Conservation (phyloP, 1,139 yeast genomes). For the Hyphopichia burtonii region DNA sequence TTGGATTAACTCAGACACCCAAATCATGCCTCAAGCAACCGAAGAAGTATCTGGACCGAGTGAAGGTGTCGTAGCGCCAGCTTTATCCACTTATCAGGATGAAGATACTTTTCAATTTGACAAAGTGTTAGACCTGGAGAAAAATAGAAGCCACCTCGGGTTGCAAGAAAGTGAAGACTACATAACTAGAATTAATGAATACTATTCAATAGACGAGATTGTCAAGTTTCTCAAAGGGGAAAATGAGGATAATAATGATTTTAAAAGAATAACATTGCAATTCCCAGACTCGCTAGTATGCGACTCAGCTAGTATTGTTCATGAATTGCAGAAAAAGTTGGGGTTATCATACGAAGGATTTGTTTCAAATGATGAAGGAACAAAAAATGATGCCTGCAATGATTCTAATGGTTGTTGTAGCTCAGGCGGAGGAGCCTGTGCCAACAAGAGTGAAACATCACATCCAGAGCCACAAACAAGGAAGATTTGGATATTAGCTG, state of each 20-base stretch:
- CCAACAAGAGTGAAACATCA: background rate
- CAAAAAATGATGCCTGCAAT: background rate
- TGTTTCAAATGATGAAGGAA: background rate
- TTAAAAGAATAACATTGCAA: constrained; percentile 69
- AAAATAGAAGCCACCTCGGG: constrained; percentile 32
- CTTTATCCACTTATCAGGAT: constrained; percentile 60
- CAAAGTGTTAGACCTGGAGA: constrained; percentile 26
- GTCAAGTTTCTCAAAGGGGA: constrained; percentile 28
- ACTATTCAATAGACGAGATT: constrained; percentile 53
- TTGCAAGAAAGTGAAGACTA: constrained; percentile 24
- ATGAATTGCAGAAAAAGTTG: constrained; percentile 39
- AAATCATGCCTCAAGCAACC: background rate
- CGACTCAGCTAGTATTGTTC: constrained; percentile 74
- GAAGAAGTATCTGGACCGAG: background rate
- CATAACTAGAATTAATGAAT: constrained; percentile 34
- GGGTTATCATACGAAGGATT: constrained; percentile 5
- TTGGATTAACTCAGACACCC: background rate
- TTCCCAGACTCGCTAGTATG: constrained; percentile 81
- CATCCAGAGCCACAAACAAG: constrained; percentile 11
- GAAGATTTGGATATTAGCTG: constrained; percentile 78
- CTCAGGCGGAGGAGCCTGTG: background rate
- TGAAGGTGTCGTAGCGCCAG: constrained; percentile 43
- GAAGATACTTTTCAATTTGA: constrained; percentile 49
- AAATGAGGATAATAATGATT: constrained; percentile 16
- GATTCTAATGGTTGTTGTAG: background rate